Evolutionary conservation across 1,284 basidiomycete genomes (phyloP).

Genomic region (Puccinia polysora): DNA sequence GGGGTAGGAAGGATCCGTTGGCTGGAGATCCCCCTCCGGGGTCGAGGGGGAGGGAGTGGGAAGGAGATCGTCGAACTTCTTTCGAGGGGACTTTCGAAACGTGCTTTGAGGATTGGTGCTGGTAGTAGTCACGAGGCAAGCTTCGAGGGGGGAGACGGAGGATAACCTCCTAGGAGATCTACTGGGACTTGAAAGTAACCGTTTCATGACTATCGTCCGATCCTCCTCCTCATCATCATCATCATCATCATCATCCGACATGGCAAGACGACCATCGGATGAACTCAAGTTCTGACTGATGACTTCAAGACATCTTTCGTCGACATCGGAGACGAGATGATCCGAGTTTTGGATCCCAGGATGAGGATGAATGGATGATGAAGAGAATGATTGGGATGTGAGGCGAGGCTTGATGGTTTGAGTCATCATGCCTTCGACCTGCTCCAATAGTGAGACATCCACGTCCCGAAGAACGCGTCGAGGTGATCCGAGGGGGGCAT

Average conservation of each 20-base stretch:
- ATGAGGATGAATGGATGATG: not conserved
- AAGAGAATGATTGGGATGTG: not conserved
- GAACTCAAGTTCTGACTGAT: not conserved
- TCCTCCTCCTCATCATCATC: not conserved
- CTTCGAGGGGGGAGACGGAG: not conserved
- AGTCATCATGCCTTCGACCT: no score
- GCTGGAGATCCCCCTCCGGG: no score
- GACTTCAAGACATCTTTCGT: conserved; percentile 10
- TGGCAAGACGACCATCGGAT: not conserved
- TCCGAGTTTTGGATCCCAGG: not conserved
- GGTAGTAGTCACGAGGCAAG: not conserved
- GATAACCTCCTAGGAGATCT: conserved; percentile 4
- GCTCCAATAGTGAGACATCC: no score
- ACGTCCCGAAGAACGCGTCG: no score
- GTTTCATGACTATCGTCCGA: no score
- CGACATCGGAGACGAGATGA: not conserved
- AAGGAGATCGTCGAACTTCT: no score
- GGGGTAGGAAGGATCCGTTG: no score
- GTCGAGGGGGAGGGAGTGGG: no score
- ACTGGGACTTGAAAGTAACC: not conserved
- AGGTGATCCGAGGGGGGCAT: no score
- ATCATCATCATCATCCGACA: not conserved
- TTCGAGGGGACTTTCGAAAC: no score
- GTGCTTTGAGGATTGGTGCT: no score
- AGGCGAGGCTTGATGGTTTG: no score